These are phyloP conservation scores for Cephalotrichum gorgonifer DNA, from an alignment of 2,329 filamentous ascomycete species.

Conservation along the genomic window DNA sequence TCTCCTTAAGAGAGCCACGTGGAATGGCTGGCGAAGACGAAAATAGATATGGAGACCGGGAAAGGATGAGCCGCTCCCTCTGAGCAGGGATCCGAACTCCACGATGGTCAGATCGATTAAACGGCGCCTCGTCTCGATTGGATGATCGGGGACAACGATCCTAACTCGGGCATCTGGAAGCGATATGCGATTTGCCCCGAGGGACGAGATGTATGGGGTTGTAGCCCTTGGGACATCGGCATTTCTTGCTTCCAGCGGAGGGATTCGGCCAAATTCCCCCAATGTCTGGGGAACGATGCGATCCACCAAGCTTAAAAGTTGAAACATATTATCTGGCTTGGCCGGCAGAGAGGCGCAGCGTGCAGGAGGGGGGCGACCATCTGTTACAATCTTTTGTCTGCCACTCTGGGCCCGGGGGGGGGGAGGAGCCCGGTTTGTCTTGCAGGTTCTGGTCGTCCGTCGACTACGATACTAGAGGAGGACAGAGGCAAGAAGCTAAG, in stretches of 20 bases:
- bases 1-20: too few relatives aligned
- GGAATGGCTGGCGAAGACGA: background rate
- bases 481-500: background rate
- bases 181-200: background rate
- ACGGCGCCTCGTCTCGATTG: background rate
- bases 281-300: background rate
- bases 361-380: background rate
- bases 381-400: background rate
- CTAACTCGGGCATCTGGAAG: background rate
- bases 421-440: too few relatives aligned
- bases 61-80: background rate
- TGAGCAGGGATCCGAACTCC: background rate
- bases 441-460: too few relatives aligned
- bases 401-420: background rate
- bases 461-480: too few relatives aligned
- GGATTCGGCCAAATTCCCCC: background rate
- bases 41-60: background rate
- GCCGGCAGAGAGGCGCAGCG: background rate
- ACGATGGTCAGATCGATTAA: background rate
- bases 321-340: background rate
- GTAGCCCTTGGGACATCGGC: background rate
- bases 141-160: background rate
- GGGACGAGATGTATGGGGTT: background rate
- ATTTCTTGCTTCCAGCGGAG: background rate
- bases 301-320: background rate